phyloP scores from a whole-genome alignment of 2,329 filamentous ascomycete species.

The Raffaelea albimanens region DNA sequence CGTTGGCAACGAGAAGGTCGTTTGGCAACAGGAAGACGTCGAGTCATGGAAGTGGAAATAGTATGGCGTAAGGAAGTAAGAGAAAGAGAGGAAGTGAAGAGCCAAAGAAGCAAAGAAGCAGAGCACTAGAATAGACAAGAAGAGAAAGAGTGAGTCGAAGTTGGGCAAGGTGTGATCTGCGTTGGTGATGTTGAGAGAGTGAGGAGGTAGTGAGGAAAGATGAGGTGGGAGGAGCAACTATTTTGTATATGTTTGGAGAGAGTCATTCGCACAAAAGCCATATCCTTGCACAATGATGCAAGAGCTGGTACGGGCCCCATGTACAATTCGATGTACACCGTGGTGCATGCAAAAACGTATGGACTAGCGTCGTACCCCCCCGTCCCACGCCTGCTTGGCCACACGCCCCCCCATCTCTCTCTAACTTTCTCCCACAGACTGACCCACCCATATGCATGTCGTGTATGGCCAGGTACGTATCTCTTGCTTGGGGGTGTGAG shows the following conservation, averaged over 20 bases:
- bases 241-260: slow-evolving; percentile 14
- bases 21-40: background rate
- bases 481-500: background rate
- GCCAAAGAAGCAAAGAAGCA: background rate
- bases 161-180: background rate
- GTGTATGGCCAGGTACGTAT: slow-evolving; percentile 10
- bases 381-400: background rate
- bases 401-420: background rate
- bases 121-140: background rate
- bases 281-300: slow-evolving; percentile 2
- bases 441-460: slow-evolving; percentile 8
- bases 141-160: background rate
- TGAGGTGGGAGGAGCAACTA: slow-evolving; percentile 12
- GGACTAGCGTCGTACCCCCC: slow-evolving; percentile 8
- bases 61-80: background rate
- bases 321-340: slow-evolving; percentile 5
- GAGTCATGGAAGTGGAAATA: slow-evolving; percentile 1
- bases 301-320: slow-evolving; percentile 4
- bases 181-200: background rate
- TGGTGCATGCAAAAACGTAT: slow-evolving; percentile 9
- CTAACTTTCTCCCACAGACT: background rate
- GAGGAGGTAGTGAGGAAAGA: slow-evolving; percentile 1
- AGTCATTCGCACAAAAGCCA: slow-evolving; percentile 3
- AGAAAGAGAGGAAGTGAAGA: background rate
- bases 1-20: background rate